Evolutionary conservation across 331 rosid genomes (phyloP).

Genomic region (Ulmus americana): DNA sequence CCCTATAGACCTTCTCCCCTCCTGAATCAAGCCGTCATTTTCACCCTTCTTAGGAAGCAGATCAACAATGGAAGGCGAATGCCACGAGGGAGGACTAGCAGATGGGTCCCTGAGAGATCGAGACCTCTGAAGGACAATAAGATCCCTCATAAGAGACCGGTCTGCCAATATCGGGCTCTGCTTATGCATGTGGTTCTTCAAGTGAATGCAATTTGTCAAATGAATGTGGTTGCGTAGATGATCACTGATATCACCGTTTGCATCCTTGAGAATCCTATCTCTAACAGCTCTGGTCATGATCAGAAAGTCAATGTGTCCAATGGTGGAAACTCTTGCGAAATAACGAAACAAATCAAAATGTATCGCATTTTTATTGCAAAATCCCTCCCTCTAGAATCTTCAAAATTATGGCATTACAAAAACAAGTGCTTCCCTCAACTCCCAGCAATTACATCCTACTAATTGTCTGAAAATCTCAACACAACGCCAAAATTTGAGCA

Average conservation of each 20-base stretch:
- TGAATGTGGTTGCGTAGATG: slow-evolving; percentile 96
- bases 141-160: slow-evolving; percentile 88
- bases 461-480: slow-evolving; percentile 24
- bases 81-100: slow-evolving; percentile 97
- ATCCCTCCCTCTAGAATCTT: slow-evolving; percentile 20
- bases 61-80: slow-evolving; percentile 75
- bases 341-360: slow-evolving; percentile 33
- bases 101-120: slow-evolving; percentile 95
- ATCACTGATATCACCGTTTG: slow-evolving; percentile 90
- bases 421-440: slow-evolving; percentile 13
- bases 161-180: slow-evolving; percentile 85
- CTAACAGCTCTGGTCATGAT: slow-evolving; percentile 95
- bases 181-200: slow-evolving; percentile 99
- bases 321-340: slow-evolving; percentile 36
- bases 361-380: slow-evolving; percentile 38
- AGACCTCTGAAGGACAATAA: slow-evolving; percentile 81
- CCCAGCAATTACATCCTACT: slow-evolving; percentile 18
- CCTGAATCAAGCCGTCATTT: slow-evolving; percentile 45
- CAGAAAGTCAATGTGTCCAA: slow-evolving; percentile 43
- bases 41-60: slow-evolving; percentile 61
- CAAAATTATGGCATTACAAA: slow-evolving; percentile 28
- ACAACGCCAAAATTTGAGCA: slow-evolving; percentile 31
- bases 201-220: slow-evolving; percentile 94
- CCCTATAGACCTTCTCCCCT: slow-evolving; percentile 74
- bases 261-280: slow-evolving; percentile 87